These are phyloP conservation scores for Peronospora tabacina DNA, from an alignment of 352 stramenopile species.

Conservation along the genomic window DNA sequence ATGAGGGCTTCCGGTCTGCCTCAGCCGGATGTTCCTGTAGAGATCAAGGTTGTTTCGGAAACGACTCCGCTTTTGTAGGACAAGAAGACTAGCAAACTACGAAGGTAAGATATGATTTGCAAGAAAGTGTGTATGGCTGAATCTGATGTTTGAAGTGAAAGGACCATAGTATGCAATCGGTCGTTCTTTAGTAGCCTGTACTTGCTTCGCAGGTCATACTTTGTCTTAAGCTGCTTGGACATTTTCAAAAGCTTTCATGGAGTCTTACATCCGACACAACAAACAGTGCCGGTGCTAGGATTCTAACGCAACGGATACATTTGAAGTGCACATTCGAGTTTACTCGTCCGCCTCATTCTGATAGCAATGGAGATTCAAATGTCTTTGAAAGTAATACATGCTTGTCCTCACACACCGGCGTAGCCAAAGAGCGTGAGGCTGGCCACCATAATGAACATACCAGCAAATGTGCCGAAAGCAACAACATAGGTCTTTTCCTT, in stretches of 20 bases:
- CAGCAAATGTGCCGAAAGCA: constrained; percentile 62
- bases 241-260: too few relatives aligned
- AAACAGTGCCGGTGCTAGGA: too few relatives aligned
- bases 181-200: too few relatives aligned
- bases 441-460: constrained; percentile 85
- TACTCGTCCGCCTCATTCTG: neutral
- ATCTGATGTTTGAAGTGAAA: too few relatives aligned
- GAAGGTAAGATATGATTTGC: neutral
- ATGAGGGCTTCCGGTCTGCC: constrained; percentile 5
- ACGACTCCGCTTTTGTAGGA: constrained; percentile 38
- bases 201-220: too few relatives aligned
- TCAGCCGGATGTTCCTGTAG: constrained; percentile 26
- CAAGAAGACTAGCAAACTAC: neutral
- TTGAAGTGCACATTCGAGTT: too few relatives aligned
- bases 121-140: neutral
- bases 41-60: constrained; percentile 47
- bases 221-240: too few relatives aligned
- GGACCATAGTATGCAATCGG: too few relatives aligned
- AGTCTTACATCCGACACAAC: too few relatives aligned
- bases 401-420: constrained; percentile 33
- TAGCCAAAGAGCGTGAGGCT: constrained; percentile 84
- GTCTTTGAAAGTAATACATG: neutral
- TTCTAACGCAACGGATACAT: too few relatives aligned
- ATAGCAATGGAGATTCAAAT: too few relatives aligned
- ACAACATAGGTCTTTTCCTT: constrained; percentile 64